A percentile compares a stretch with the other conserved stretches of the same genome.
Conservation (phyloP, 495 filamentous ascomycete genomes). For the Rostrohypoxylon terebratum region DNA sequence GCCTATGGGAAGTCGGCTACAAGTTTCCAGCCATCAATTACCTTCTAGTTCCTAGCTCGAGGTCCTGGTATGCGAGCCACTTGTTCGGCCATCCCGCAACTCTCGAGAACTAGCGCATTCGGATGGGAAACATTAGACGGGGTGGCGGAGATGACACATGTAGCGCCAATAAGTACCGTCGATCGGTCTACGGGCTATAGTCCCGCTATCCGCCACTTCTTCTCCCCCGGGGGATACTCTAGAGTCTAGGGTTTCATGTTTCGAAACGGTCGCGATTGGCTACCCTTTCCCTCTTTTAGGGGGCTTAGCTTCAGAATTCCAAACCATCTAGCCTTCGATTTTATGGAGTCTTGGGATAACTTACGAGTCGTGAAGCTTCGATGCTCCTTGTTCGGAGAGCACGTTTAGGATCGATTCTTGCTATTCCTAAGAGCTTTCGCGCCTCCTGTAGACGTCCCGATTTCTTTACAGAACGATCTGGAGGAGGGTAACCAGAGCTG, state of each 20-base stretch:
- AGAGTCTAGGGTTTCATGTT: constrained; percentile 37
- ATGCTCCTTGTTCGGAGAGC: constrained; percentile 2
- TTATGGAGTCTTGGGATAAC: constrained; percentile 19
- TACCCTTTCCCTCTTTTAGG: background rate
- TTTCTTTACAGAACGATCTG: constrained; percentile 14
- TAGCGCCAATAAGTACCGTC: constrained; percentile 19
- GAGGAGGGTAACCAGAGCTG: constrained; percentile 6
- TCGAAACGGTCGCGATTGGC: background rate
- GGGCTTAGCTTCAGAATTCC: background rate
- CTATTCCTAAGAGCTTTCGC: background rate
- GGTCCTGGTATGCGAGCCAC: background rate
- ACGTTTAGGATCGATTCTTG: constrained; percentile 3
- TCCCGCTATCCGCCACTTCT: background rate
- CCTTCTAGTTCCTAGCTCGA: background rate
- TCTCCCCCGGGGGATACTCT: constrained; percentile 6
- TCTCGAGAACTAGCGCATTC: background rate
- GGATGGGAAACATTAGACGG: constrained; percentile 23
- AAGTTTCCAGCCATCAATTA: background rate
- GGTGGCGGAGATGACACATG: constrained; percentile 21
- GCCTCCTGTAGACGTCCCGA: background rate
- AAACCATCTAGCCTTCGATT: constrained; percentile 2
- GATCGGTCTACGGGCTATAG: background rate
- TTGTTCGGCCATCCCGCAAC: background rate
- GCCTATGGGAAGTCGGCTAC: background rate
- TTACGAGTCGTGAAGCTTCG: constrained; percentile 31